These are phyloP conservation scores for Solanum sitiens DNA, from an alignment of 257 asterid species.

Conservation along the genomic window DNA sequence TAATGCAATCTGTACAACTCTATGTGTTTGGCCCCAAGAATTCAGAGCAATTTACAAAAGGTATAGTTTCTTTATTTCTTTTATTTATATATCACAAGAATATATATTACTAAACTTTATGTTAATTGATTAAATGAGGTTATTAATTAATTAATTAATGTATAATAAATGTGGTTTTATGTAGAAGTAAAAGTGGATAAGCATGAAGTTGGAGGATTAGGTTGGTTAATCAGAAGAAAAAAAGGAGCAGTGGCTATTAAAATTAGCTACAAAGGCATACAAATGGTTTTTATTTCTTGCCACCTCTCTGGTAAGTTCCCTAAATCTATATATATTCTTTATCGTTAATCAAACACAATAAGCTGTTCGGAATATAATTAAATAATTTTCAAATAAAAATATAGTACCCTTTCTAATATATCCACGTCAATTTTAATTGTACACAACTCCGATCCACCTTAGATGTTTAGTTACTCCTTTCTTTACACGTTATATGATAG, in stretches of 20 bases:
- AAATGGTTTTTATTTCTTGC: constrained; percentile 49
- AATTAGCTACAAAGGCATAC: constrained; percentile 37
- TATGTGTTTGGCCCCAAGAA: constrained; percentile 40
- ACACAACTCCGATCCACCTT: not conserved
- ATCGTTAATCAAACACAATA: not conserved
- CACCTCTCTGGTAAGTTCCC: constrained; percentile 54
- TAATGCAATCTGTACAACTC: constrained; percentile 57
- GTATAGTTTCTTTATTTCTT: not conserved
- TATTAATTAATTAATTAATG: not conserved
- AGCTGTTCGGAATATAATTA: no score
- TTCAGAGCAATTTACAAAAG: constrained; percentile 21
- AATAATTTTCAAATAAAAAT: no score
- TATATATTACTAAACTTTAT: not conserved
- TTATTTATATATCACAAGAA: not conserved
- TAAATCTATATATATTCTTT: not conserved
- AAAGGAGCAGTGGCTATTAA: constrained; percentile 64
- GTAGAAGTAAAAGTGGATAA: constrained; percentile 48
- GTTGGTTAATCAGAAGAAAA: constrained; percentile 56
- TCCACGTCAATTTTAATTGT: not conserved
- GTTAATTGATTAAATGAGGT: not conserved
- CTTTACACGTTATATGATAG: not conserved
- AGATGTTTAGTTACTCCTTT: not conserved
- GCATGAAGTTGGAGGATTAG: constrained; percentile 45
- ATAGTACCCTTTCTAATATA: not conserved
- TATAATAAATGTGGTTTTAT: not conserved